A percentile compares a stretch with the other conserved stretches of the same genome.
Conservation (phyloP, 2,329 filamentous ascomycete genomes). For the Fusarium subtropicale region DNA sequence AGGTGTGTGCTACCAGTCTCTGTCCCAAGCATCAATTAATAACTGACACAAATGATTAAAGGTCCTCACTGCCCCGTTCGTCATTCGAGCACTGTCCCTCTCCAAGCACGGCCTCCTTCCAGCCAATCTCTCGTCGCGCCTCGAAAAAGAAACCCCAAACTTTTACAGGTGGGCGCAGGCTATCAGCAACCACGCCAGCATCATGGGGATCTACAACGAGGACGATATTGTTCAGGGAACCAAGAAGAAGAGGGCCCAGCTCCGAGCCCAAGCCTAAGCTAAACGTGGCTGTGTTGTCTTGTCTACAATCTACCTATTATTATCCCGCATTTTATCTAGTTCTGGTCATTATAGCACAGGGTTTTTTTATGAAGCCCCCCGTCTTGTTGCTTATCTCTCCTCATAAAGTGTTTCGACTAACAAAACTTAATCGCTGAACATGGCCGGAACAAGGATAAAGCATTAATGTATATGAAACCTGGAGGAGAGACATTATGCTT, state of each 20-base stretch:
- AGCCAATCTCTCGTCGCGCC: conserved; percentile 56
- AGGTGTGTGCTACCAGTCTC: conserved; percentile 61
- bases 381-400: conserved; percentile 9
- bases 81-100: conserved; percentile 69
- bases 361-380: conserved; percentile 1
- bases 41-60: conserved; percentile 42
- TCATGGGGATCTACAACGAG: conserved; percentile 72
- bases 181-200: conserved; percentile 71
- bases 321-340: background rate
- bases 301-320: background rate
- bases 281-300: conserved; percentile 7
- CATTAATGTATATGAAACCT: conserved; percentile 12
- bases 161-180: conserved; percentile 76
- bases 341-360: background rate
- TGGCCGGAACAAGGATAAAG: conserved; percentile 6
- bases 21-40: background rate
- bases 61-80: conserved; percentile 74
- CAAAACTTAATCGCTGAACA: conserved; percentile 9
- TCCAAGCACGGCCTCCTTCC: conserved; percentile 67
- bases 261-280: conserved; percentile 15
- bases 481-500: background rate
- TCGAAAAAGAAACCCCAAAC: conserved; percentile 69
- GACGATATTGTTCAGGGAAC: conserved; percentile 31
- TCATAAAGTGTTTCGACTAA: background rate
- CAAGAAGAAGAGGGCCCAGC: conserved; percentile 38